Conservation (phyloP, 495 filamentous ascomycete genomes). For the Penicillium turbatum region DNA sequence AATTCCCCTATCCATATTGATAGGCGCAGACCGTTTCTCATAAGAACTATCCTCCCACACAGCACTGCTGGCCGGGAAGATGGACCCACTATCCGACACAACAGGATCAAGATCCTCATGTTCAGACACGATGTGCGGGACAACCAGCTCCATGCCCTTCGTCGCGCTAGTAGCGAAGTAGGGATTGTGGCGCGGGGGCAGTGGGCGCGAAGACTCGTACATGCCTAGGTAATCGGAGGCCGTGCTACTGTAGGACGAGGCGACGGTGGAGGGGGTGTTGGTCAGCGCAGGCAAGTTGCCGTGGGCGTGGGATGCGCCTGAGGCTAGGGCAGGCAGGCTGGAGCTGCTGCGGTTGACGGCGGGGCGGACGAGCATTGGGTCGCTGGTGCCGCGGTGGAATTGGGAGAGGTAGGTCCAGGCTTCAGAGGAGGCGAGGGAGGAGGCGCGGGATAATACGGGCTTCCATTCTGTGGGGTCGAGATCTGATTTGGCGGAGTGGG, state of each 20-base stretch:
- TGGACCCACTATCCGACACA: conserved; percentile 25
- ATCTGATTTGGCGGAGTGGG: conserved; percentile 45
- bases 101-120: conserved; percentile 16
- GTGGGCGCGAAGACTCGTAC: conserved; percentile 30
- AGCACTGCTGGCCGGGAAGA: conserved; percentile 32
- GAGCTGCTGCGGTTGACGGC: conserved; percentile 27
- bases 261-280: conserved; percentile 42
- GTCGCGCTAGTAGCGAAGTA: conserved; percentile 30
- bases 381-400: conserved; percentile 36
- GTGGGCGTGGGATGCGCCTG: conserved; percentile 3
- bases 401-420: conserved; percentile 49
- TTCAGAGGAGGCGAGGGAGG: conserved; percentile 38
- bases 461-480: conserved; percentile 57
- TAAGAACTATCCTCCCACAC: conserved; percentile 26
- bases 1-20: conserved; percentile 10
- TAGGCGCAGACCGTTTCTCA: conserved; percentile 16
- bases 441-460: conserved; percentile 40
- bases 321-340: conserved; percentile 36
- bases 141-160: conserved; percentile 43
- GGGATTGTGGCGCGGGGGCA: conserved; percentile 42
- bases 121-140: conserved; percentile 31
- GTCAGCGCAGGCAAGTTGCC: conserved; percentile 31
- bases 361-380: conserved; percentile 28
- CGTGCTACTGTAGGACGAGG: conserved; percentile 42
- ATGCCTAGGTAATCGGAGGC: conserved; percentile 40